Percentiles rank a stretch among this genome's conserved stretches.
Conservation (phyloP, 2,329 filamentous ascomycete species). For the Aspergillus pseudoglaucus region DNA sequence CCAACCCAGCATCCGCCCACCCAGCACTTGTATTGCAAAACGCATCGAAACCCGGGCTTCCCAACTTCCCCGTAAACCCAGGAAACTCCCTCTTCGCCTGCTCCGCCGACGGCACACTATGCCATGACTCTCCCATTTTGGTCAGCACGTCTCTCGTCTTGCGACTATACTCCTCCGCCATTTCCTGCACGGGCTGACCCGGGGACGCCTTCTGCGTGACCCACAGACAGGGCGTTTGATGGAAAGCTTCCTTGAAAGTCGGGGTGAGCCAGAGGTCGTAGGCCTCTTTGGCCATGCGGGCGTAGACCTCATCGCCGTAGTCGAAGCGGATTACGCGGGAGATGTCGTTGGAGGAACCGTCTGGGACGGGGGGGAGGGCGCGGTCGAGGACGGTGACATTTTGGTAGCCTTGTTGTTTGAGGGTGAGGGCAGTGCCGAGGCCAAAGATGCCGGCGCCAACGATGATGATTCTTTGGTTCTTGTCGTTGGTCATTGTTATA, state of each 20-base stretch:
- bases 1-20: slow-evolving; percentile 24
- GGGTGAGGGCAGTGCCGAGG: slow-evolving; percentile 18
- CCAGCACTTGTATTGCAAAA: slow-evolving; percentile 22
- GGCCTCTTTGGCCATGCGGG: slow-evolving; percentile 61
- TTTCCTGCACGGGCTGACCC: slow-evolving; percentile 13
- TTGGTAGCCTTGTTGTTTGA: slow-evolving; percentile 19
- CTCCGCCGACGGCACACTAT: slow-evolving; percentile 11
- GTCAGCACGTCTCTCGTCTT: slow-evolving; percentile 18
- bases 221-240: slow-evolving; percentile 19
- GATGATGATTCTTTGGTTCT: slow-evolving; percentile 20
- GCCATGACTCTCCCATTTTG: slow-evolving; percentile 19
- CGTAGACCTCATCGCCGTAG: slow-evolving; percentile 71
- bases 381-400: slow-evolving; percentile 27
- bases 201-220: slow-evolving; percentile 16
- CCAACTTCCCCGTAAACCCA: slow-evolving; percentile 12
- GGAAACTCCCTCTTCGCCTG: slow-evolving; percentile 16
- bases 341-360: slow-evolving; percentile 36
- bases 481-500: slow-evolving; percentile 11
- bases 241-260: slow-evolving; percentile 20
- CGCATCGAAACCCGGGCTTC: slow-evolving; percentile 16
- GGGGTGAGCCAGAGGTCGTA: slow-evolving; percentile 58
- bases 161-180: slow-evolving; percentile 15
- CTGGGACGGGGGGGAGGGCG: slow-evolving; percentile 28
- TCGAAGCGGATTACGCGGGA: slow-evolving; percentile 43
- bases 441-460: slow-evolving; percentile 23